phyloP scores from a whole-genome alignment of 306 rosid genomes.

The Senna siamea region DNA sequence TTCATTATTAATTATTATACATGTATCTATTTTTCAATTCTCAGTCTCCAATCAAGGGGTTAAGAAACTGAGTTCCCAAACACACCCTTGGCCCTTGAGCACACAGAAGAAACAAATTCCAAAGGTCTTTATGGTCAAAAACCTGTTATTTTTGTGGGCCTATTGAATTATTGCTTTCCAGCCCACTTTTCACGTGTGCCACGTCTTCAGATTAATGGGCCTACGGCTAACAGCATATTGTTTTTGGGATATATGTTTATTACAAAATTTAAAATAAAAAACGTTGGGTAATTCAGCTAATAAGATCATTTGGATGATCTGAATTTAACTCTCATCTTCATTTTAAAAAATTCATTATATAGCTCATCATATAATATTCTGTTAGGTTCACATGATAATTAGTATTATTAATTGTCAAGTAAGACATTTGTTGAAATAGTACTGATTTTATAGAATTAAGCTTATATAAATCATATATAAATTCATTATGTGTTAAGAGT shows the following conservation, averaged over 20 bases:
- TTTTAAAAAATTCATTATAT: too few relatives aligned
- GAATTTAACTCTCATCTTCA: neutral
- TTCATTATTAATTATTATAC: neutral
- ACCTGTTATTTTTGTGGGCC: conserved; percentile 42
- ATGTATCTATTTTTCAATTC: too few relatives aligned
- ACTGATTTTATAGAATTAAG: too few relatives aligned
- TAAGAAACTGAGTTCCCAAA: neutral
- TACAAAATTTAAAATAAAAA: too few relatives aligned
- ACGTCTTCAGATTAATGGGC: conserved; percentile 40
- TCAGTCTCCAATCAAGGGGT: neutral
- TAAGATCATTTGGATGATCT: too few relatives aligned
- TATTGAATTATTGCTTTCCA: conserved; percentile 42
- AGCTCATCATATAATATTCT: too few relatives aligned
- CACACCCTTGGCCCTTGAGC: neutral
- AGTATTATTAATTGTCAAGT: too few relatives aligned
- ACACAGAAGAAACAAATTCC: conserved; percentile 26
- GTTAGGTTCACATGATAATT: too few relatives aligned
- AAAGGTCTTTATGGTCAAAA: conserved; percentile 45
- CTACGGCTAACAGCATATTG: neutral
- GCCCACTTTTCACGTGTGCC: conserved; percentile 60
- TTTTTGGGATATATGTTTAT: too few relatives aligned
- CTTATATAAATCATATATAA: too few relatives aligned
- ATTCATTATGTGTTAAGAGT: too few relatives aligned
- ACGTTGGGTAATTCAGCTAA: neutral
- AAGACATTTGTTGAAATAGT: too few relatives aligned